Evolutionary conservation across 345 rosid genomes (phyloP).

Genomic region (Hevea brasiliensis): DNA sequence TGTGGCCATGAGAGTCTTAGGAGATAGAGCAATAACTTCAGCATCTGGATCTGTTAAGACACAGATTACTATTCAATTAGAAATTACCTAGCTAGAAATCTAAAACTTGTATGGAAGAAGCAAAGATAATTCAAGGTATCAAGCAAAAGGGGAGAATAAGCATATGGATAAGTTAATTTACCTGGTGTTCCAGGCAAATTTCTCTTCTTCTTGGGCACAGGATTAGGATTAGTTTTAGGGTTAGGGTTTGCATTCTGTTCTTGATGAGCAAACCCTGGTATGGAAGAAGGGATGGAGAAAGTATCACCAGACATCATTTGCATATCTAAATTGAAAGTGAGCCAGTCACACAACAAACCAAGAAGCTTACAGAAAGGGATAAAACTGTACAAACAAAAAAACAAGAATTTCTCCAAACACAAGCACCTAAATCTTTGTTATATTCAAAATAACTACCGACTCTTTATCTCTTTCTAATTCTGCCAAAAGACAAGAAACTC

Average conservation of each 20-base stretch:
- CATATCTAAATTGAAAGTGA: constrained; percentile 15
- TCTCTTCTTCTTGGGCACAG: constrained; percentile 69
- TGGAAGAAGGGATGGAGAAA: constrained; percentile 52
- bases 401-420: constrained; percentile 48
- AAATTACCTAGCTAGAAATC: no score
- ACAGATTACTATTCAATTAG: not conserved
- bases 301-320: constrained; percentile 74
- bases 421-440: constrained; percentile 48
- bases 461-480: constrained; percentile 39
- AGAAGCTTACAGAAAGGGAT: constrained; percentile 37
- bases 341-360: constrained; percentile 33
- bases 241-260: constrained; percentile 63
- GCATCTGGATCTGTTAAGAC: constrained; percentile 83
- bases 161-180: constrained; percentile 8
- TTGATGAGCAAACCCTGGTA: constrained; percentile 45
- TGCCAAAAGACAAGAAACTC: constrained; percentile 69
- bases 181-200: constrained; percentile 98
- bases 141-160: not conserved
- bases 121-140: not conserved
- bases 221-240: constrained; percentile 58
- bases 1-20: constrained; percentile 88
- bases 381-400: constrained; percentile 41
- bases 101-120: not conserved
- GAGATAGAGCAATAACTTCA: constrained; percentile 90
- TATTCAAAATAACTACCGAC: constrained; percentile 40